Base-by-base conservation (phyloP, 2,329 filamentous ascomycete genomes). In the Dissoconium aciculare region DNA sequence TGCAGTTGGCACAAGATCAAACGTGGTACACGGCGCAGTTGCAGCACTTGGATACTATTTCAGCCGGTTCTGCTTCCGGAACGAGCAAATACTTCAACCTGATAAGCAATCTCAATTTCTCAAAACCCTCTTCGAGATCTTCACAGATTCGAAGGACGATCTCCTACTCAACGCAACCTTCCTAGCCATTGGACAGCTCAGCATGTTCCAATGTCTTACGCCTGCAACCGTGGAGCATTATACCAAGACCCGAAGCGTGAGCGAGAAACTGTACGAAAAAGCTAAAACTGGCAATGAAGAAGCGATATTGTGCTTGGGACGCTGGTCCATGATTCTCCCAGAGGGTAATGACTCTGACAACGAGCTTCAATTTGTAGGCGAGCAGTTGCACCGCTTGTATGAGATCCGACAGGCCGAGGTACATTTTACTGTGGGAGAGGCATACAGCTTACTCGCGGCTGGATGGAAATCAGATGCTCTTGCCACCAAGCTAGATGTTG, bases 371-470 rank as follows among this genome's bases (percentile, higher is more conserved):
- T 57, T 64, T 6, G 68, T 92, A 4, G 56, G 83, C 9, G 64
- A 72, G 8, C 72, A 70, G 15, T 60, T 95, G 0, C 80, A 85
- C 50, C 66, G 66, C 6, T 62, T 95, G 3, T 78, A 91, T 44
- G 84, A 93, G 49, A 71, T 89, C 26, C 81, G 81, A 43, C 78
- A 84, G 43, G 71, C 80, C 0, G 87, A 95, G 52, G 69, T 85
- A 1, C 87, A 94, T 39, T 94, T 98, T 50, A 72, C 83, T 0
- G 74, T 92, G 15, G 89, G 89, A 10, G 85, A 93, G 51, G 83
- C 89, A 9, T 67, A 95, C 31, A 78, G 79, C 27, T 79, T 79
- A 27, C 70, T 78, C 5, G 69, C 81, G 21, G 72, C 69, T 21
- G 76, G 85, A 23, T 95, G 87, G 85, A 69, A 79, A 17, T 91